Conservation (phyloP, 1,284 basidiomycete genomes). For the Gomphus bonarii region DNA sequence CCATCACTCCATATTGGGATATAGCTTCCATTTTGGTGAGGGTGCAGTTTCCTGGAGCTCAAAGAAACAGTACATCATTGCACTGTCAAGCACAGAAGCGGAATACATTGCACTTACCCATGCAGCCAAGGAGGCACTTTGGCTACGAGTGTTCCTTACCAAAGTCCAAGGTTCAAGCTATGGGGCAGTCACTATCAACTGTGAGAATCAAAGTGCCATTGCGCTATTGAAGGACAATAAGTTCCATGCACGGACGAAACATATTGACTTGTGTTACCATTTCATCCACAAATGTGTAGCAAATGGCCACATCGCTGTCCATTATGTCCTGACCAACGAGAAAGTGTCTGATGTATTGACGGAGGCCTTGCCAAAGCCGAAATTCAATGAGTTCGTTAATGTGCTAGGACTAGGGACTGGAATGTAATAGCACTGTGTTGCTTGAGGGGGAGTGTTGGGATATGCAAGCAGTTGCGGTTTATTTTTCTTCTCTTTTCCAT, state of each 20-base stretch:
- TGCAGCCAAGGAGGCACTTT: conserved; percentile 23
- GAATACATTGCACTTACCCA: conserved; percentile 21
- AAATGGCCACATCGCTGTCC: conserved; percentile 6
- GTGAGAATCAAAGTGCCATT: background rate
- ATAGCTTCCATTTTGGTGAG: conserved; percentile 11
- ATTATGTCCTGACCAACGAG: conserved; percentile 12
- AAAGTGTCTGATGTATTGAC: conserved; percentile 15
- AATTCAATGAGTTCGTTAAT: too few species aligned
- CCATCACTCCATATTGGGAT: conserved; percentile 2
- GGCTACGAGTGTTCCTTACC: conserved; percentile 22
- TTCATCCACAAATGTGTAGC: conserved; percentile 16
- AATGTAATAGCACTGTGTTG: background rate
- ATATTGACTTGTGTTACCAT: conserved; percentile 24
- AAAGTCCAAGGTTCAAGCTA: conserved; percentile 17
- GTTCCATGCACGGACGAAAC: conserved; percentile 22
- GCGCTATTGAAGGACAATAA: conserved; percentile 15
- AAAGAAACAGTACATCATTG: conserved; percentile 11
- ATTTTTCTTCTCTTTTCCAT: too few species aligned
- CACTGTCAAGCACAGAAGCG: conserved; percentile 8
- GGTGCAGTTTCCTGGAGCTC: conserved; percentile 13
- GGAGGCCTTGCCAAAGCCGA: conserved; percentile 1
- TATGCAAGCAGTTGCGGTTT: too few species aligned
- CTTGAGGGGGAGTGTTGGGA: too few species aligned
- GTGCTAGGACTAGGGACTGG: too few species aligned
- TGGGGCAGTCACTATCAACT: background rate